Conservation (phyloP, 768 basidiomycete genomes). For the Serendipita sp. region DNA sequence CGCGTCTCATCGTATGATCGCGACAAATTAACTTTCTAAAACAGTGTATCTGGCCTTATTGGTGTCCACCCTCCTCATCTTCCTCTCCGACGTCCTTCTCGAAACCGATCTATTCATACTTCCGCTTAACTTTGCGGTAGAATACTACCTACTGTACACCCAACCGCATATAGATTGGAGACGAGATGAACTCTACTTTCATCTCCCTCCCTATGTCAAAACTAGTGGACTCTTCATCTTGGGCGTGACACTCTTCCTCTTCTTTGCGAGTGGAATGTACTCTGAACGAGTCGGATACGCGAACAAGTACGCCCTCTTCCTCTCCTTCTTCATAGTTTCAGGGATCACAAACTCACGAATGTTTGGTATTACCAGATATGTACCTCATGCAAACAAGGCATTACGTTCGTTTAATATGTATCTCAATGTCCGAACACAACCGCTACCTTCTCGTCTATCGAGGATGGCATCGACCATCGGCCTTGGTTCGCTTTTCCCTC, state of each 20-base stretch:
- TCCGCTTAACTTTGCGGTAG: constrained; percentile 33
- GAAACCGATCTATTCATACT: constrained; percentile 49
- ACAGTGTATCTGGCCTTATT: constrained; percentile 65
- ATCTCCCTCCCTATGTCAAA: constrained; percentile 41
- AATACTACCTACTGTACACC: neutral
- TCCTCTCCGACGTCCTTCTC: constrained; percentile 60
- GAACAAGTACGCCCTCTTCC: constrained; percentile 51
- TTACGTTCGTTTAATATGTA: constrained; percentile 92
- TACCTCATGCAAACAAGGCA: constrained; percentile 86
- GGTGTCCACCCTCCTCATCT: constrained; percentile 46
- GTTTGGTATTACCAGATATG: constrained; percentile 43
- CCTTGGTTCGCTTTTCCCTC: constrained; percentile 38
- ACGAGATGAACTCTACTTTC: neutral
- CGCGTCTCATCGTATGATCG: neutral
- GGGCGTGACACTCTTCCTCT: constrained; percentile 77
- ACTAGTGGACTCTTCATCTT: constrained; percentile 73
- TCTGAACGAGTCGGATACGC: constrained; percentile 92
- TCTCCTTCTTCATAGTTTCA: neutral
- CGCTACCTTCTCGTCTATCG: constrained; percentile 42
- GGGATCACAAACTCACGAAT: neutral
- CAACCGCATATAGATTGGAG: neutral
- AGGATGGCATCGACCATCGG: neutral
- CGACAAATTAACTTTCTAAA: neutral
- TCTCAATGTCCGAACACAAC: constrained; percentile 77
- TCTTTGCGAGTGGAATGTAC: constrained; percentile 95